Conservation (phyloP, 129 eudicot genomes). For the Centaurea solstitialis region DNA sequence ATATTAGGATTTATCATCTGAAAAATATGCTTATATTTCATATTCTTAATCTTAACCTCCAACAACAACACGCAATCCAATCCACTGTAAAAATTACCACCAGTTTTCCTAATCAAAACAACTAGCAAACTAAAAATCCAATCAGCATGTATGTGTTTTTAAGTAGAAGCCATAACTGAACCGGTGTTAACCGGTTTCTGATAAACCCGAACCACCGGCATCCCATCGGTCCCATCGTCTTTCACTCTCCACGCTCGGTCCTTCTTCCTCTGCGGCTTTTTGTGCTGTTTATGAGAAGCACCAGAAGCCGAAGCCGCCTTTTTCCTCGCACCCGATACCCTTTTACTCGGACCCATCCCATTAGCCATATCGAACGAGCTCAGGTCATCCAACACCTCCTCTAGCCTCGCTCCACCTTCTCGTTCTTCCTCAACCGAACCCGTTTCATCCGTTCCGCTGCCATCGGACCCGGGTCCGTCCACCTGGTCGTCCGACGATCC, state of each 20-base stretch:
- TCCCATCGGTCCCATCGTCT: constrained; percentile 78
- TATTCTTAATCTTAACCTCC: not conserved
- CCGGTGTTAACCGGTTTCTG: constrained; percentile 63
- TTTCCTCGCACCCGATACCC: constrained; percentile 37
- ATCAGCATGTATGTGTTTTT: not conserved
- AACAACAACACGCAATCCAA: not conserved
- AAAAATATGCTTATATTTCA: not conserved
- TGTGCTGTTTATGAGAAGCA: constrained; percentile 78
- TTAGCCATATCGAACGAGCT: constrained; percentile 68
- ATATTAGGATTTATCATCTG: too few species aligned
- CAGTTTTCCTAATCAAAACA: too few species aligned
- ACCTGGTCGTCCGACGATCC: constrained; percentile 42
- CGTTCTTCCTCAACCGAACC: constrained; percentile 30
- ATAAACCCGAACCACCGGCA: constrained; percentile 63
- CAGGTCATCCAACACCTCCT: constrained; percentile 65
- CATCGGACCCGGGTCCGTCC: constrained; percentile 9
- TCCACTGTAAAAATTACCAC: too few species aligned
- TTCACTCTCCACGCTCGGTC: constrained; percentile 81
- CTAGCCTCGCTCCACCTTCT: constrained; percentile 42
- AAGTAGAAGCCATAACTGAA: constrained; percentile 32
- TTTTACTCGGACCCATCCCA: constrained; percentile 45
- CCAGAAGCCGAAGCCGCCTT: constrained; percentile 17
- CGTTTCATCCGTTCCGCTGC: constrained; percentile 39
- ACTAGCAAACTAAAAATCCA: not conserved
- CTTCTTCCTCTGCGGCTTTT: constrained; percentile 84